A percentile compares a stretch with the other conserved stretches of the same genome.
These are phyloP conservation scores for Didymella sp. DNA, from an alignment of 2,329 filamentous ascomycete species.

Conservation along the genomic window DNA sequence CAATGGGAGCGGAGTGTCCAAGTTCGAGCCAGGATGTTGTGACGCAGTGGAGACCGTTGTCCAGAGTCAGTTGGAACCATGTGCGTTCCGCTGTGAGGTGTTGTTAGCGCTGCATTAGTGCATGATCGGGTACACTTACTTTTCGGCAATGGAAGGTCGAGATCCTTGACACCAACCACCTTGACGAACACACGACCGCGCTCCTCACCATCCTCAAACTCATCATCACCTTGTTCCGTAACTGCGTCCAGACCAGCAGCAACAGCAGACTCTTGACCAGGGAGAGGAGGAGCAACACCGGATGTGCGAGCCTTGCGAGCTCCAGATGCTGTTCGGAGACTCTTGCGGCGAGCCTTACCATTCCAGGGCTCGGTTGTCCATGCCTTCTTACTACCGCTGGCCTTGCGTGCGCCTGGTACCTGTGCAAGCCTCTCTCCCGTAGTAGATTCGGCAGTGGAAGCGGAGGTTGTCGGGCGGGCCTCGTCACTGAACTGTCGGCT, in stretches of 20 bases:
- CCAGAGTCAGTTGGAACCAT: constrained; percentile 95
- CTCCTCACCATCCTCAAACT: constrained; percentile 80
- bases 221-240: constrained; percentile 71
- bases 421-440: constrained; percentile 56
- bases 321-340: constrained; percentile 64
- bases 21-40: constrained; percentile 96
- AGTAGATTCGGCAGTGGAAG: constrained; percentile 20
- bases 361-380: constrained; percentile 99
- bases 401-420: constrained; percentile 73
- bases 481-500: constrained; percentile 66
- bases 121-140: constrained; percentile 64
- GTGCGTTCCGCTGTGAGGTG: constrained; percentile 74
- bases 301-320: constrained; percentile 64
- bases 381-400: constrained; percentile 75
- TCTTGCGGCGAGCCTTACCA: constrained; percentile 73
- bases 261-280: constrained; percentile 85
- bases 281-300: constrained; percentile 79
- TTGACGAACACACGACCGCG: constrained; percentile 94
- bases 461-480: constrained; percentile 61
- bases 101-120: constrained; percentile 21
- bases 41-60: constrained; percentile 97
- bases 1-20: constrained; percentile 89
- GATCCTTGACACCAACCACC: constrained; percentile 96
- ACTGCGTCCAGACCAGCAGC: constrained; percentile 67
- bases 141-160: constrained; percentile 88